Conservation (phyloP, 108 stramenopile species). For the Aurantiochytrium sp. region DNA sequence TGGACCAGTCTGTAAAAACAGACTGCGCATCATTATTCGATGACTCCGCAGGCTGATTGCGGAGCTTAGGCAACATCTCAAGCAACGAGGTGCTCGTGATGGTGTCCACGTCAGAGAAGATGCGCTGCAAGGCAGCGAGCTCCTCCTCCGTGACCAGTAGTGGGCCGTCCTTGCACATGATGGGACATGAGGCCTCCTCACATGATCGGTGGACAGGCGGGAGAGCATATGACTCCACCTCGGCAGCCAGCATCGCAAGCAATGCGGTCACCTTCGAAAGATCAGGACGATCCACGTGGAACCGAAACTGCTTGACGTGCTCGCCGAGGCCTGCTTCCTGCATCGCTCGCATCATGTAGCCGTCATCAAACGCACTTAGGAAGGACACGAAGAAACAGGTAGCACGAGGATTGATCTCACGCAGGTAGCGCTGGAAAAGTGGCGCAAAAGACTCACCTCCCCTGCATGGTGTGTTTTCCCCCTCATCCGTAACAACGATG, state of each 20-base stretch:
- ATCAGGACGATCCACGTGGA: not conserved
- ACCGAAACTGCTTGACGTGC: not conserved
- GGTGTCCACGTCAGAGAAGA: not conserved
- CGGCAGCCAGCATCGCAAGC: not conserved
- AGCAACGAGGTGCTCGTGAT: not conserved
- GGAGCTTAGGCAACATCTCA: not conserved
- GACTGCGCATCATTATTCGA: not conserved
- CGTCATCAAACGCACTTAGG: not conserved
- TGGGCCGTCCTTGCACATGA: slow-evolving; percentile 3
- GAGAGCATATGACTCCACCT: not conserved
- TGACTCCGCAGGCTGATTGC: not conserved
- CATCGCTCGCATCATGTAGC: not conserved
- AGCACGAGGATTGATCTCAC: not conserved
- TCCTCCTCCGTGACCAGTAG: not conserved
- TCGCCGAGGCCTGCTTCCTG: not conserved
- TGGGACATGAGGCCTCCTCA: not conserved
- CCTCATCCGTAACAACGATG: slow-evolving; percentile 12
- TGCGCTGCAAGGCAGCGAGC: not conserved
- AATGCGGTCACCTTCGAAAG: not conserved
- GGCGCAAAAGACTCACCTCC: not conserved
- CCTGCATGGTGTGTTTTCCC: not conserved
- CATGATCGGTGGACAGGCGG: not conserved
- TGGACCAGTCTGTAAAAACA: not conserved
- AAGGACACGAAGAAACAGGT: not conserved
- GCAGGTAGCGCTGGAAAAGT: not conserved